These are phyloP conservation scores for Xylaria grammica DNA, from an alignment of 495 filamentous ascomycete species.

Conservation along the genomic window DNA sequence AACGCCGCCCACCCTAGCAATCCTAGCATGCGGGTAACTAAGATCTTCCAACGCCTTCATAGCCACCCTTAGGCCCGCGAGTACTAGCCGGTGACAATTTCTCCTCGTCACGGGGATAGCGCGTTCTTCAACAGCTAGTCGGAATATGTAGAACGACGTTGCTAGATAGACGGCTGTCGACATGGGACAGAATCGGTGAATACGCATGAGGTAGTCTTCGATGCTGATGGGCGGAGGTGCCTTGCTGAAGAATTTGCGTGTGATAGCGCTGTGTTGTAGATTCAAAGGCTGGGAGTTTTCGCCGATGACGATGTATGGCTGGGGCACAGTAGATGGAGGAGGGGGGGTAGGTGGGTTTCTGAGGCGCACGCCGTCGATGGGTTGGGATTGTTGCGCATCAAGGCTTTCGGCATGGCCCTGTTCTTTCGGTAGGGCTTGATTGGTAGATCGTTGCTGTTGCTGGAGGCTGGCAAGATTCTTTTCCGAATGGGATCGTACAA, in stretches of 20 bases:
- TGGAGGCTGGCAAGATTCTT: constrained; percentile 48
- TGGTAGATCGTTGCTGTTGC: constrained; percentile 24
- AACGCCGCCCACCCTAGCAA: constrained; percentile 90
- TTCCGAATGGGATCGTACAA: constrained; percentile 57
- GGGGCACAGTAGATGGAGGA: constrained; percentile 29
- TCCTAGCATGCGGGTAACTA: constrained; percentile 79
- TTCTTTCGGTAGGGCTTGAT: constrained; percentile 19
- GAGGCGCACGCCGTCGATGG: constrained; percentile 54
- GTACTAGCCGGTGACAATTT: constrained; percentile 85
- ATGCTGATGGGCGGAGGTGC: constrained; percentile 78
- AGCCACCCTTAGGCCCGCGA: constrained; percentile 83
- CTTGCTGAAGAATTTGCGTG: constrained; percentile 91
- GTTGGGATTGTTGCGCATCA: constrained; percentile 25
- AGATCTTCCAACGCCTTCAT: constrained; percentile 94
- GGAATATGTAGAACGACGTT: constrained; percentile 85
- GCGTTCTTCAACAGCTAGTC: constrained; percentile 74
- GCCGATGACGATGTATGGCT: constrained; percentile 61
- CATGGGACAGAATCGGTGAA: constrained; percentile 92
- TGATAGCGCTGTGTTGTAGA: constrained; percentile 78
- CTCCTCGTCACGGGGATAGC: constrained; percentile 75
- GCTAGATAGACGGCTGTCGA: constrained; percentile 97
- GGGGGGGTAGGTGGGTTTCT: constrained; percentile 35
- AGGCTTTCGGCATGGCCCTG: neutral
- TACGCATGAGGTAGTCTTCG: constrained; percentile 81
- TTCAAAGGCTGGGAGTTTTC: constrained; percentile 66